Evolutionary conservation across 2,329 filamentous ascomycete species (phyloP).

Genomic region (Penicillium sp.): DNA sequence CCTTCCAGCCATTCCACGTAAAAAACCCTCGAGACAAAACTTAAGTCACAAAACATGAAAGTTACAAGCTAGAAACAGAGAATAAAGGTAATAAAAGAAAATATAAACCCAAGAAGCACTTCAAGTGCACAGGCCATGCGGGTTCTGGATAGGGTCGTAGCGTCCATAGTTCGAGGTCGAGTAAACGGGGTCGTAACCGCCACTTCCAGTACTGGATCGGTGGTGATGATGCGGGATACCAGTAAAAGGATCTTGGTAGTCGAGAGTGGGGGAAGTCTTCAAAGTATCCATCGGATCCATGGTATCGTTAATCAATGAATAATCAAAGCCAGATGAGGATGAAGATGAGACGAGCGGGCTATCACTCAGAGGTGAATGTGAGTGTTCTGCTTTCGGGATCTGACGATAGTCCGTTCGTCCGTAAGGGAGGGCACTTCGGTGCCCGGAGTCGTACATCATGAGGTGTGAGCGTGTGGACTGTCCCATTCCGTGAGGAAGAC

Average conservation of each 20-base stretch:
- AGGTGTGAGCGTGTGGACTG: conserved; percentile 32
- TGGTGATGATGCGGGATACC: conserved; percentile 23
- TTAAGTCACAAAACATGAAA: conserved; percentile 2
- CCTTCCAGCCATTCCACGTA: conserved; percentile 11
- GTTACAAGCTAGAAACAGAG: neutral
- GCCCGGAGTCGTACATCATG: conserved; percentile 35
- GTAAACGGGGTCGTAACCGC: conserved; percentile 34
- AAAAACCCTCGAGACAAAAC: conserved; percentile 5
- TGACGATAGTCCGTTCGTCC: conserved; percentile 37
- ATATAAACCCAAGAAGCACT: neutral
- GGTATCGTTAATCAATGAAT: conserved; percentile 37
- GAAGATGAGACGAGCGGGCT: conserved; percentile 42
- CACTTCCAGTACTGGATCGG: conserved; percentile 24
- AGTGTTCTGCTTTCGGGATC: conserved; percentile 36
- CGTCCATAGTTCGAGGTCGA: conserved; percentile 33
- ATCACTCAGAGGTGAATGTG: conserved; percentile 39
- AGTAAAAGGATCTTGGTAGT: conserved; percentile 35
- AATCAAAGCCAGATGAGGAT: conserved; percentile 40
- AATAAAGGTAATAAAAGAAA: neutral
- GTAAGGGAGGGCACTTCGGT: conserved; percentile 33
- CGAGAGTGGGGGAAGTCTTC: conserved; percentile 32
- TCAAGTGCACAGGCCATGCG: conserved; percentile 38
- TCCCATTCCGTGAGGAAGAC: conserved; percentile 33
- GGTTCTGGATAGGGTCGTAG: conserved; percentile 33
- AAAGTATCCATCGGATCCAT: conserved; percentile 43